A percentile compares a stretch with the other conserved stretches of the same genome.
Evolutionary conservation across 208 protist genomes (phyloP).

Genomic region (Wallacemonas collosoma): DNA sequence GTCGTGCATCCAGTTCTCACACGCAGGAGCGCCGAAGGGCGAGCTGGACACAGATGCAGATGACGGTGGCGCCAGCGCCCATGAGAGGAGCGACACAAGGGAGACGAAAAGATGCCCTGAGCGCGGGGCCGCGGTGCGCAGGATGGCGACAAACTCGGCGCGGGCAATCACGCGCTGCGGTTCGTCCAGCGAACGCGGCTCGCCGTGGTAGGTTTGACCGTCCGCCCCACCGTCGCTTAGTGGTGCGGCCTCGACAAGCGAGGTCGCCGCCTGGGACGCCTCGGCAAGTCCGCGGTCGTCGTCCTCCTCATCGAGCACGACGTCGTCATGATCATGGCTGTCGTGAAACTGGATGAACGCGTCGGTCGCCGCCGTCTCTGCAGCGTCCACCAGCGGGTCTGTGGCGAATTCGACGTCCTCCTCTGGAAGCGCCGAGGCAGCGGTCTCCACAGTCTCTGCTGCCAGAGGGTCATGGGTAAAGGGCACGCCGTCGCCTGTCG

Average conservation of each 20-base stretch:
- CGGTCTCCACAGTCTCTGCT: too few species aligned
- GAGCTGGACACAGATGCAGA: not conserved
- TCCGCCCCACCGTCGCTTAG: not conserved
- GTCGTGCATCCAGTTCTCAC: not conserved
- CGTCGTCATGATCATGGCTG: not conserved
- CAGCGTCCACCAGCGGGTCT: too few species aligned
- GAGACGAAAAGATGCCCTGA: slow-evolving; percentile 63
- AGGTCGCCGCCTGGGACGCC: too few species aligned
- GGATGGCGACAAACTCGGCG: slow-evolving; percentile 13
- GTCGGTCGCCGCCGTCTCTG: too few species aligned
- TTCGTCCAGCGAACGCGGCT: slow-evolving; percentile 1
- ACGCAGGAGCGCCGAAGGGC: not conserved
- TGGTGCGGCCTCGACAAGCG: too few species aligned
- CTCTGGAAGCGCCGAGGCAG: too few species aligned
- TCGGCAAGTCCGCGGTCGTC: not conserved
- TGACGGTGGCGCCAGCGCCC: slow-evolving; percentile 17
- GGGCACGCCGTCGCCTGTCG: not conserved
- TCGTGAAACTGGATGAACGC: not conserved
- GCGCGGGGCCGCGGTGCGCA: slow-evolving; percentile 21
- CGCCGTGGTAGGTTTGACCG: slow-evolving; percentile 7
- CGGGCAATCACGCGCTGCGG: not conserved
- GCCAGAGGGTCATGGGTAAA: too few species aligned
- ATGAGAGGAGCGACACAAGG: slow-evolving; percentile 49
- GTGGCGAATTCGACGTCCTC: too few species aligned
- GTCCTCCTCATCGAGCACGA: slow-evolving; percentile 2